Evolutionary conservation across 2,329 filamentous ascomycete genomes (phyloP), one percentile per base, ranked within the genome.

Genomic region (Calycina herbarum): DNA sequence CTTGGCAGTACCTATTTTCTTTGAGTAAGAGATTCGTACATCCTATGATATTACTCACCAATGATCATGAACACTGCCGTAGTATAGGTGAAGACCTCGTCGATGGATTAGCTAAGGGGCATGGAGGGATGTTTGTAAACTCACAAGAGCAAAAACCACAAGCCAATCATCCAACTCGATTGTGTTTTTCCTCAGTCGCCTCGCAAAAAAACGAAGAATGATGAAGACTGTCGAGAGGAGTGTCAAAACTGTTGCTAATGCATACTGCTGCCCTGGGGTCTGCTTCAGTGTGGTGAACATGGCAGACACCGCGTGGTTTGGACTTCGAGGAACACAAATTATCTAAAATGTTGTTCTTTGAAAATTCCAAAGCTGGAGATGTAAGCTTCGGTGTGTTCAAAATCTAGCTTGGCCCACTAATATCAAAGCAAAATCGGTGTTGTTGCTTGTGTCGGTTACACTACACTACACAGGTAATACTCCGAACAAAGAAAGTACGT

Each of bases 121-220:
- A 27, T 17, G 40, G 15, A 7, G 1, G 10, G 8, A 20, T 20
- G 2, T 15, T 13, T 60, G 20, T 27, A 35, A 24, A 61, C 59
- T 38, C 20, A 61, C 59, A 13, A 61, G 33, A 33, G 59, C 59
- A 20, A 45, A 45, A 35, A 61, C 20, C 8, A 61, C 48, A n/a
- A 61, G 42, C 59, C 59, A 61, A 54, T 61, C 59, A 51, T 61
- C 59, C 27, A 31, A 29, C 59, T 51, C n/a, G 13, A 61, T 29
- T 11, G 27, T 31, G 15, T 51, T 33, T 24, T 51, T 61, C 17
- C 45, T 29, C 15, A 51, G 31, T 24, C 59, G 40, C 29, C 59
- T 27, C 7, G 40, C 45, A 17, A 51, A 17, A 20, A 61, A 61
- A 0, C 59, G 27, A 27, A 61, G 27, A 20, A 20, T 27, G 17